Base-by-base conservation (phyloP, 2,329 filamentous ascomycete genomes). In the Polytolypa hystricis region DNA sequence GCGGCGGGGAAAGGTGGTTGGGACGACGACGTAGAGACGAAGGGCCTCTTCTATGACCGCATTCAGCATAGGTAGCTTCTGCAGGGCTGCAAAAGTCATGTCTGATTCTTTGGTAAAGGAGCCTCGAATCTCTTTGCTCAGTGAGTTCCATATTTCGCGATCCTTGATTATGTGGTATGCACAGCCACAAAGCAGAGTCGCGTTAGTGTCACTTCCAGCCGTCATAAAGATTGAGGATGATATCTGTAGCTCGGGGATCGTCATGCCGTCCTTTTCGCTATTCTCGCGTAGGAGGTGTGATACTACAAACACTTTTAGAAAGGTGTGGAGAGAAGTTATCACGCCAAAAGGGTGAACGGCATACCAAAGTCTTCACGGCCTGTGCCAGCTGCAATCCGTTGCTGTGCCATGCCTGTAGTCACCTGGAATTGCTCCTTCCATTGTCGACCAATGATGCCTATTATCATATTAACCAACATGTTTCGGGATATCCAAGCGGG, bases 1-100 rank as follows among this genome's bases (percentile, higher is more conserved):
- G 4, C 50, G 47, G 4, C 62, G 54, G 7, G 21, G 21, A 7
- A 25, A n/a, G 21, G 7, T n/a, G 7, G 21, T 25, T 7, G 21
- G 21, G n/a, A 25, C 21, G 21, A n/a, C 7, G n/a, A n/a, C 7
- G n/a, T 25, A 25, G 7, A 25, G 7, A n/a, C 21, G 21, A 7
- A 25, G n/a, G 21, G 21, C 21, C 21, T 25, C 21, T 7, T 25
- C 21, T 7, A 25, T 7, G n/a, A 7, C 7, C 7, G 21, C 21
- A 7, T 7, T 7, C 21, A 25, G 7, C 7, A 7, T 7, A 7
- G 7, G 7, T 7, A 25, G 21, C 21, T 25, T 25, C 7, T 25
- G 7, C 7, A 25, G 7, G 7, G 21, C 7, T n/a, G n/a, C n/a
- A 25, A 25, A 7, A 25, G 7, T n/a, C n/a, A 25, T 25, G 7